Evolutionary conservation across 495 filamentous ascomycete species (phyloP).

Genomic region (Neurospora sp.): DNA sequence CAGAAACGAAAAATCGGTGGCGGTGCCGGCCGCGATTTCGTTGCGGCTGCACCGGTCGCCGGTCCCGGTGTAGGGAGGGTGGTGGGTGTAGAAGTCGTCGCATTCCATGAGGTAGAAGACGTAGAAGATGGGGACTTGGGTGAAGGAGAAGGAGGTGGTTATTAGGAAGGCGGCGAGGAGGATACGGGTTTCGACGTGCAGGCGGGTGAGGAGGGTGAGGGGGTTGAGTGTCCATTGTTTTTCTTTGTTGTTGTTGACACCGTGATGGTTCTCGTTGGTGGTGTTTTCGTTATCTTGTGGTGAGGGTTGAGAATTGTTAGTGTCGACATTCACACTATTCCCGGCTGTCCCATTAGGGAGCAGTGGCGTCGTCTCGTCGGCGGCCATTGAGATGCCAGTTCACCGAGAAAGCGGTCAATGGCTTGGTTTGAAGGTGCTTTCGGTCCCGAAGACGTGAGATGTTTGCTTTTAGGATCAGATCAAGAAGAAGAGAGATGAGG

Average conservation of each 20-base stretch:
- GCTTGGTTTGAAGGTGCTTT: neutral
- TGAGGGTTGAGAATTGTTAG: neutral
- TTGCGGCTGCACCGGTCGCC: slow-evolving; percentile 34
- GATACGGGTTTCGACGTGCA: slow-evolving; percentile 30
- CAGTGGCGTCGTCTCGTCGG: slow-evolving; percentile 1
- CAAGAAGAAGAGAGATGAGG: neutral
- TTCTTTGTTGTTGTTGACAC: neutral
- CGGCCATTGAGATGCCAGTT: neutral
- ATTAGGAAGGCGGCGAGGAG: slow-evolving; percentile 44
- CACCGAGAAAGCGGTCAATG: neutral
- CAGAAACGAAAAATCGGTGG: slow-evolving; percentile 40
- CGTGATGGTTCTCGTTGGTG: neutral
- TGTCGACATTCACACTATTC: neutral
- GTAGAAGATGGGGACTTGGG: slow-evolving; percentile 49
- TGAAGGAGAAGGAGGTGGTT: slow-evolving; percentile 45
- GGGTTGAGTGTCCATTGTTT: neutral
- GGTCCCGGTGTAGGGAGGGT: slow-evolving; percentile 22
- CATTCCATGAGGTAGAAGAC: slow-evolving; percentile 50
- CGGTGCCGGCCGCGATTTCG: slow-evolving; percentile 45
- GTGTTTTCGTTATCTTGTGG: neutral
- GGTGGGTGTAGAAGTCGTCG: slow-evolving; percentile 41
- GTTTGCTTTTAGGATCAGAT: neutral
- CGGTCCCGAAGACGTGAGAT: neutral
- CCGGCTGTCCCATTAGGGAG: neutral
- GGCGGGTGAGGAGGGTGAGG: neutral